phyloP scores from a whole-genome alignment of 495 filamentous ascomycete genomes.

The Tuber aestivum region DNA sequence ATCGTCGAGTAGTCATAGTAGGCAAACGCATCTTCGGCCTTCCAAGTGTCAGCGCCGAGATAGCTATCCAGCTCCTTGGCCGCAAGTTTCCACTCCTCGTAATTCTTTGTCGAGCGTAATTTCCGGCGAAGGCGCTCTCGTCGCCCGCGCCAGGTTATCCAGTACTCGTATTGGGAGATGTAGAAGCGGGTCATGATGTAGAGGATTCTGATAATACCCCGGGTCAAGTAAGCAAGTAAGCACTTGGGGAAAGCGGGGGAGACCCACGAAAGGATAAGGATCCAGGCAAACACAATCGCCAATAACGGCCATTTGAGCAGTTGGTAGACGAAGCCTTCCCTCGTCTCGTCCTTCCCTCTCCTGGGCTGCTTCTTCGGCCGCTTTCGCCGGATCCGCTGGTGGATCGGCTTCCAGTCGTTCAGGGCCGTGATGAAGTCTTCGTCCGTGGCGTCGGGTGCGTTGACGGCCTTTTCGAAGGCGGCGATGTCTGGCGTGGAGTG shows the following conservation, averaged over 20 bases:
- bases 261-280: slow-evolving; percentile 53
- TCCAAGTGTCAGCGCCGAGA: slow-evolving; percentile 81
- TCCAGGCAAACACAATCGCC: slow-evolving; percentile 69
- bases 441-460: slow-evolving; percentile 50
- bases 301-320: slow-evolving; percentile 90
- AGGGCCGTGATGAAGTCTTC: slow-evolving; percentile 63
- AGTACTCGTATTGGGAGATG: slow-evolving; percentile 80
- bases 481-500: slow-evolving; percentile 45
- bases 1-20: slow-evolving; percentile 90
- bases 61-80: slow-evolving; percentile 74
- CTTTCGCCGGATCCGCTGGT: slow-evolving; percentile 54
- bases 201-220: slow-evolving; percentile 47
- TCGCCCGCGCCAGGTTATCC: slow-evolving; percentile 65
- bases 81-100: slow-evolving; percentile 71
- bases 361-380: slow-evolving; percentile 45
- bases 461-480: slow-evolving; percentile 56
- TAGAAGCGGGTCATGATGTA: slow-evolving; percentile 82
- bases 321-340: slow-evolving; percentile 84
- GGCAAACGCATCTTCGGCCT: slow-evolving; percentile 77
- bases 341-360: slow-evolving; percentile 78
- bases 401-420: slow-evolving; percentile 80
- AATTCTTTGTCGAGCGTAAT: slow-evolving; percentile 63
- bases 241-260: background rate
- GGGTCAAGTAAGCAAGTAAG: slow-evolving; percentile 5
- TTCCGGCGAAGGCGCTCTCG: slow-evolving; percentile 62